Conservation (phyloP, 2,329 filamentous ascomycete species). For the Penicillium digitatum region DNA sequence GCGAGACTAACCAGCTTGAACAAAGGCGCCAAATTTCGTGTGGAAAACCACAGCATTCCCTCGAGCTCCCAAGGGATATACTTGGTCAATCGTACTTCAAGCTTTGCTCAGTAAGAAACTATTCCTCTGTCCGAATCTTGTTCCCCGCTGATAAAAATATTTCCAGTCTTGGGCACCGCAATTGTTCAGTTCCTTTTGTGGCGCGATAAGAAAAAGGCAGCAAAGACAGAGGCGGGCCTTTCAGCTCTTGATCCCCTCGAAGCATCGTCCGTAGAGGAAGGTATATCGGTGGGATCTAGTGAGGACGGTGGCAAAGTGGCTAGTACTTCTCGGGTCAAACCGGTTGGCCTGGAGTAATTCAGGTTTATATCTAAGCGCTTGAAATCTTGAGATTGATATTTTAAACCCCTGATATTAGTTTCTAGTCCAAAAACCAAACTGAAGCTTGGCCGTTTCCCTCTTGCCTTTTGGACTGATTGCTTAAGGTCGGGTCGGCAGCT, state of each 20-base stretch:
- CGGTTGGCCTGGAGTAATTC: background rate
- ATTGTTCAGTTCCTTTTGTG: background rate
- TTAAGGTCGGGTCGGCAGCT: background rate
- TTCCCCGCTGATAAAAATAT: background rate
- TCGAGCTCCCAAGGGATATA: constrained; percentile 36
- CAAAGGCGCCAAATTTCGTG: constrained; percentile 38
- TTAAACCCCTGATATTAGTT: background rate
- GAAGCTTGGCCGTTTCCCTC: background rate
- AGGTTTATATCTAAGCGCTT: background rate
- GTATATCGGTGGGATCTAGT: background rate
- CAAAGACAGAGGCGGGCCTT: background rate
- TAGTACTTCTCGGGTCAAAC: background rate
- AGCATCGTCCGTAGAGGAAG: background rate
- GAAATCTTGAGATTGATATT: background rate
- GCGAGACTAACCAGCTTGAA: background rate
- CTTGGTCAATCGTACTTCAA: constrained; percentile 36
- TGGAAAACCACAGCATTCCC: constrained; percentile 44
- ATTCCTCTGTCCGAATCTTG: background rate
- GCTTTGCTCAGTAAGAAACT: constrained; percentile 30
- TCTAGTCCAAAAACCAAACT: background rate
- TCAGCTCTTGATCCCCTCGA: background rate
- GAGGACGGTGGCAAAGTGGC: background rate
- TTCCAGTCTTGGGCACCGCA: background rate
- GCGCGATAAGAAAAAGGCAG: background rate
- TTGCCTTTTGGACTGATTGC: background rate